Evolutionary conservation across 768 basidiomycete genomes (phyloP).

Genomic region (Pleurotus cornucopiae): DNA sequence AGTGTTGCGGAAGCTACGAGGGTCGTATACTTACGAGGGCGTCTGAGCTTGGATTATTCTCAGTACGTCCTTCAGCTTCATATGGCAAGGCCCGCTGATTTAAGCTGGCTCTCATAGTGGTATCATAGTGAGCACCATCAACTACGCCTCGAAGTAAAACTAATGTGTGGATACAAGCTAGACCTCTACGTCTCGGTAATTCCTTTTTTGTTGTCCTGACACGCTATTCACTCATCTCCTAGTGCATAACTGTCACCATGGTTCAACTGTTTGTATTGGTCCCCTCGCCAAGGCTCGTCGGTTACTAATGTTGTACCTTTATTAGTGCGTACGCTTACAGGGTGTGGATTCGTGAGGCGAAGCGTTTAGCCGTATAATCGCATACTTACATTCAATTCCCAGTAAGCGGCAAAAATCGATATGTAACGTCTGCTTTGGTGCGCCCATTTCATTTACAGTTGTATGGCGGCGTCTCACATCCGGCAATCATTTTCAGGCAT

Average conservation of each 20-base stretch:
- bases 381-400: not conserved
- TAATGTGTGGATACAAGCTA: not conserved
- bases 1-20: not conserved
- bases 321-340: not conserved
- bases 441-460: not conserved
- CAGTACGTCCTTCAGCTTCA: not conserved
- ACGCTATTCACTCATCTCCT: too few relatives aligned
- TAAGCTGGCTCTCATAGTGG: too few relatives aligned
- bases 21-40: not conserved
- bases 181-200: constrained; percentile 4
- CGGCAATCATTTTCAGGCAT: not conserved
- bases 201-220: not conserved
- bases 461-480: too few relatives aligned
- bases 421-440: not conserved
- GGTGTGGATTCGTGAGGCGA: not conserved
- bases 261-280: not conserved
- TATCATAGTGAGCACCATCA: too few relatives aligned
- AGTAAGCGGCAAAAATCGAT: constrained; percentile 3
- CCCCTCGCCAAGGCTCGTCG: too few relatives aligned
- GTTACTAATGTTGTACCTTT: too few relatives aligned
- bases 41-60: not conserved
- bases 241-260: constrained; percentile 5
- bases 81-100: not conserved
- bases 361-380: too few relatives aligned
- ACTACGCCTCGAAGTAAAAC: too few relatives aligned